Percentiles rank a stretch among this genome's conserved stretches.
Conservation (phyloP, 306 rosid species). For the Cicer yamashitae region DNA sequence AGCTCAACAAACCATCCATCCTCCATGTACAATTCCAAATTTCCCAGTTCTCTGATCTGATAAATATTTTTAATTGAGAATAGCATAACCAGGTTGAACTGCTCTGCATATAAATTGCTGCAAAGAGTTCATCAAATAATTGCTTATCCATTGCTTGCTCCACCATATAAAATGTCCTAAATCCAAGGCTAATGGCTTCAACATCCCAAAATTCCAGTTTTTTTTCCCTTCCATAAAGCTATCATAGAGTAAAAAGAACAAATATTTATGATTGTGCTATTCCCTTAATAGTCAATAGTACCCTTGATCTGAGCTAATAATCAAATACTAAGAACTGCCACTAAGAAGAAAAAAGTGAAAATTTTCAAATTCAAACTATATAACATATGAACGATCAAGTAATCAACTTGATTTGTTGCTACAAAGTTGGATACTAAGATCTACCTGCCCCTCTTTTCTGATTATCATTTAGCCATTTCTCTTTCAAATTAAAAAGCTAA, state of each 20-base stretch:
- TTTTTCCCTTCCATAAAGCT: not conserved
- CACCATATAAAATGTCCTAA: conserved; percentile 35
- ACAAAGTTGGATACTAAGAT: conserved; percentile 49
- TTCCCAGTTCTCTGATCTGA: conserved; percentile 30
- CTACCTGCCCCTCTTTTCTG: conserved; percentile 29
- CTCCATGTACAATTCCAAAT: conserved; percentile 38
- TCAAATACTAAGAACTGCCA: conserved; percentile 34
- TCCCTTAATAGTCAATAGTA: conserved; percentile 19
- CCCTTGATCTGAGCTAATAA: conserved; percentile 39
- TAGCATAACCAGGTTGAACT: conserved; percentile 36
- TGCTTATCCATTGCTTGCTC: conserved; percentile 31
- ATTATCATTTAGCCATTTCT: conserved; percentile 32
- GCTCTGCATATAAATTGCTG: conserved; percentile 34
- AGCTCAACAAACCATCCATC: conserved; percentile 2
- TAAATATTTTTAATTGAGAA: conserved; percentile 27
- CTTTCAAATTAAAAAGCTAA: conserved; percentile 38
- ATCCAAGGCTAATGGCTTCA: conserved; percentile 32
- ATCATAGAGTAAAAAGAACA: conserved; percentile 25
- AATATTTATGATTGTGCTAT: conserved; percentile 3
- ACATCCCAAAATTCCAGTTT: conserved; percentile 24
- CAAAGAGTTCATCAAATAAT: conserved; percentile 28
- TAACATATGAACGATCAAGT: conserved; percentile 32
- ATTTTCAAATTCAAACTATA: conserved; percentile 15
- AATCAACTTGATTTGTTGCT: conserved; percentile 45
- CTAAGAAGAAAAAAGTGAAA: conserved; percentile 29